Evolutionary conservation across 305 asterid genomes (phyloP).

Genomic region (Rubia peregrina): DNA sequence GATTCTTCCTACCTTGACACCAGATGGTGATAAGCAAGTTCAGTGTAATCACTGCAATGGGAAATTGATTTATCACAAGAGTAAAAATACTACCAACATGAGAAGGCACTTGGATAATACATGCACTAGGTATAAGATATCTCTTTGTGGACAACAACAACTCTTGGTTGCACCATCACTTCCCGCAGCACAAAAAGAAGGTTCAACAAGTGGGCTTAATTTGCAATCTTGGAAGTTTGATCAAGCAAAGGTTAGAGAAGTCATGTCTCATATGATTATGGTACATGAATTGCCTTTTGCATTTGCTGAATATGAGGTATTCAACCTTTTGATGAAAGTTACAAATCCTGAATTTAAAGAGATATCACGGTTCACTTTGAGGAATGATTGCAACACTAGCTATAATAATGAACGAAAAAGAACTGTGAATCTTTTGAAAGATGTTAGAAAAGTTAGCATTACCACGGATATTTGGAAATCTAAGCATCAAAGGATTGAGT

Average conservation of each 20-base stretch:
- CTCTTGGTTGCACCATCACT: neutral
- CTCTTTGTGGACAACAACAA: neutral
- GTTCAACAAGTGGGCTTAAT: neutral
- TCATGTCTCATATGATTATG: neutral
- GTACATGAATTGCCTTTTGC: neutral
- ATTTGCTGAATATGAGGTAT: neutral
- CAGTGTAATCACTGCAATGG: neutral
- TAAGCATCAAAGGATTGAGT: no score
- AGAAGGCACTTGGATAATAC: neutral
- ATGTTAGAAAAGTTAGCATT: no score
- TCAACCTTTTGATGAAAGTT: neutral
- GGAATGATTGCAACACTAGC: neutral
- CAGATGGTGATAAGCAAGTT: neutral
- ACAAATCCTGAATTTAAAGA: neutral
- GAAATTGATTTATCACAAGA: neutral
- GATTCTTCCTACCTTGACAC: neutral
- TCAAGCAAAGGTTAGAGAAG: no score
- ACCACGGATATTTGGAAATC: no score
- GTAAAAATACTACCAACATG: neutral
- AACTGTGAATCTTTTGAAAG: neutral
- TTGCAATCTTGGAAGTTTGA: neutral
- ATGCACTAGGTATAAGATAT: neutral
- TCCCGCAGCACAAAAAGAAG: neutral
- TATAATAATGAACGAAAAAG: neutral
- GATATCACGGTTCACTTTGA: neutral